Percentiles rank a stretch among this genome's conserved stretches.
phyloP scores from a whole-genome alignment of 768 basidiomycete genomes.

The Tricholomella constricta region DNA sequence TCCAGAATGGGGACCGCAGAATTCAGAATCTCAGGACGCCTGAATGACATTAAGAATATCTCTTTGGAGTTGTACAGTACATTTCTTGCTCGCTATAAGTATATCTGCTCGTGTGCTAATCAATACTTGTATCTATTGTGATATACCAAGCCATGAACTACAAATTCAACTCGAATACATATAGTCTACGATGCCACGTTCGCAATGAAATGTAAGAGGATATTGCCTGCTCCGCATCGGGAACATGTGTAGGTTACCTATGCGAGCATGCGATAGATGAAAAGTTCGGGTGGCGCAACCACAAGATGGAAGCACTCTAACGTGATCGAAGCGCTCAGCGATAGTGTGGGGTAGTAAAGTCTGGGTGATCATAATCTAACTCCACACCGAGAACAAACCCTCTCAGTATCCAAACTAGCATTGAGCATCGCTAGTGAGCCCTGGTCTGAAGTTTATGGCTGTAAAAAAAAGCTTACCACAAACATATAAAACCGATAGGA shows the following conservation, averaged over 20 bases:
- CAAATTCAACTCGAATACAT: background rate
- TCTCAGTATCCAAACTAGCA: constrained; percentile 31
- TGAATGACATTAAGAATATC: constrained; percentile 3
- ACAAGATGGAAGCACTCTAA: background rate
- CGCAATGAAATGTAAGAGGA: too few species aligned
- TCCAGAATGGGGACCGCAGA: constrained; percentile 25
- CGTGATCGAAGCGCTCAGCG: too few species aligned
- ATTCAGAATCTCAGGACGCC: constrained; percentile 18
- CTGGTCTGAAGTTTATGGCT: background rate
- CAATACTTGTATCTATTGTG: constrained; percentile 1
- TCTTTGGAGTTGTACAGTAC: background rate
- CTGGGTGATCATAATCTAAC: constrained; percentile 19
- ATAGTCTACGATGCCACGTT: background rate
- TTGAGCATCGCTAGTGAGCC: background rate
- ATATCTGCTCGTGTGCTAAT: constrained; percentile 3
- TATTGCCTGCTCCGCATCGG: background rate
- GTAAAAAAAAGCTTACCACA: constrained; percentile 22
- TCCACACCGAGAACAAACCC: constrained; percentile 34
- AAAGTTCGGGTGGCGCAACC: background rate
- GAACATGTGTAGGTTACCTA: background rate
- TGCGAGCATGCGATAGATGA: too few species aligned
- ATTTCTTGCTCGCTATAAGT: background rate
- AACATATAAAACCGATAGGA: constrained; percentile 26
- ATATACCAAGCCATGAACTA: background rate
- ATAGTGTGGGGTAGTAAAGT: background rate